phyloP scores from a whole-genome alignment of 2,329 filamentous ascomycete species.

The Xylariaceae sp. region DNA sequence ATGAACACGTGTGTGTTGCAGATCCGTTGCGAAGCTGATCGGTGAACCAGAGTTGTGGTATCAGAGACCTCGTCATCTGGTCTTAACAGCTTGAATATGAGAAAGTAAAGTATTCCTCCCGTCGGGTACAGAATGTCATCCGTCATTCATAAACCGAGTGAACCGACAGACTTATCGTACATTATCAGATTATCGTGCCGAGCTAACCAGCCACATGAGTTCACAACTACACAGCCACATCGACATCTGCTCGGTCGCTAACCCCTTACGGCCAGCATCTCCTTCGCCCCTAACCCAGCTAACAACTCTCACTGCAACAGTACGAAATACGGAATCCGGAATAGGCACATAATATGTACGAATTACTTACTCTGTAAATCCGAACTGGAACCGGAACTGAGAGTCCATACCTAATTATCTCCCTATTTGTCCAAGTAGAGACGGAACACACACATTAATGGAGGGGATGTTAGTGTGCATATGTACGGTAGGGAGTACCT shows the following conservation, averaged over 20 bases:
- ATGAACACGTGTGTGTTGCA: slow-evolving; percentile 17
- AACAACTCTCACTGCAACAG: neutral
- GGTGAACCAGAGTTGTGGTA: neutral
- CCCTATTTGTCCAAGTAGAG: too few relatives aligned
- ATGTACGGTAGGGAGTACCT: neutral
- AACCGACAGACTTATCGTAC: neutral
- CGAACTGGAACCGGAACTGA: too few relatives aligned
- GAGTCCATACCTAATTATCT: too few relatives aligned
- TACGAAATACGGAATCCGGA: neutral
- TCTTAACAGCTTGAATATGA: neutral
- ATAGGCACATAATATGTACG: neutral
- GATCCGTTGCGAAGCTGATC: slow-evolving; percentile 2
- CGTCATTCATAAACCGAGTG: too few relatives aligned
- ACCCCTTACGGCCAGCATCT: neutral
- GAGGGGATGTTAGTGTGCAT: neutral
- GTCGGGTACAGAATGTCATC: too few relatives aligned
- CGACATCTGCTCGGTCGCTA: neutral
- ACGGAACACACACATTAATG: neutral
- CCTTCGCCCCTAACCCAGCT: neutral
- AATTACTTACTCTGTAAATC: too few relatives aligned
- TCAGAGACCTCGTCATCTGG: neutral
- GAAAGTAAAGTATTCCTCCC: too few relatives aligned
- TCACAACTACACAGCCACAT: neutral
- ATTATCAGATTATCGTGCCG: neutral
- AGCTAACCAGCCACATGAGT: neutral